Conservation (phyloP, 768 basidiomycete genomes). For the Naganishia onofrii region DNA sequence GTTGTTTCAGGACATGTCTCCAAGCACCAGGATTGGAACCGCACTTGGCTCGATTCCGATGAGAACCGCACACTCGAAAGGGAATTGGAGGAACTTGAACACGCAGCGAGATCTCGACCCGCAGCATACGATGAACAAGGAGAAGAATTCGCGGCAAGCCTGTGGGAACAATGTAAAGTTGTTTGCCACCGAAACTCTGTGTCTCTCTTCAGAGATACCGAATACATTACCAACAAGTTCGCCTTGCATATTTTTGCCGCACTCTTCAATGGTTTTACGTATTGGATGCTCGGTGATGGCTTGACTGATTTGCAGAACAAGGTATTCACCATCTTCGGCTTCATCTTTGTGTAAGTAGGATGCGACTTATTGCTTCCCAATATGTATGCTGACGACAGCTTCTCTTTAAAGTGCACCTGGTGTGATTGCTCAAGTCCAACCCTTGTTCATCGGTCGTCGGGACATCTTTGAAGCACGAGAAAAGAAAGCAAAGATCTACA, state of each 20-base stretch:
- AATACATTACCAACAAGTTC: constrained; percentile 53
- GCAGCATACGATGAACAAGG: constrained; percentile 53
- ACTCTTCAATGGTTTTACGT: constrained; percentile 53
- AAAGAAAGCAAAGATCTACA: constrained; percentile 45
- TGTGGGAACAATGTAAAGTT: constrained; percentile 31
- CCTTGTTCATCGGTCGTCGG: constrained; percentile 72
- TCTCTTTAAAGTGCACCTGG: constrained; percentile 65
- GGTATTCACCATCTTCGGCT: constrained; percentile 64
- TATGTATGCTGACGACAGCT: constrained; percentile 7
- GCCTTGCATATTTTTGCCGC: constrained; percentile 43
- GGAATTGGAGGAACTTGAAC: constrained; percentile 56
- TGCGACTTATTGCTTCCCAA: not conserved
- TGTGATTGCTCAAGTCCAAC: constrained; percentile 74
- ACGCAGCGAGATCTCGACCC: constrained; percentile 55
- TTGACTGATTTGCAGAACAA: constrained; percentile 69
- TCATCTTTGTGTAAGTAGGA: constrained; percentile 39
- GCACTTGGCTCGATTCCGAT: constrained; percentile 71
- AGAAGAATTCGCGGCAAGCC: constrained; percentile 36
- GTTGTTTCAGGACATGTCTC: constrained; percentile 64
- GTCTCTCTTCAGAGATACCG: constrained; percentile 62
- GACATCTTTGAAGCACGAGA: constrained; percentile 46
- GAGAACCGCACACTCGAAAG: constrained; percentile 55
- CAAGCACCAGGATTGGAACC: constrained; percentile 73
- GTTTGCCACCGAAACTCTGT: constrained; percentile 29
- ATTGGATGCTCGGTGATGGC: constrained; percentile 67